phyloP scores from a whole-genome alignment of 371 early-diverging fungal species.

The Actinomucor elegans region DNA sequence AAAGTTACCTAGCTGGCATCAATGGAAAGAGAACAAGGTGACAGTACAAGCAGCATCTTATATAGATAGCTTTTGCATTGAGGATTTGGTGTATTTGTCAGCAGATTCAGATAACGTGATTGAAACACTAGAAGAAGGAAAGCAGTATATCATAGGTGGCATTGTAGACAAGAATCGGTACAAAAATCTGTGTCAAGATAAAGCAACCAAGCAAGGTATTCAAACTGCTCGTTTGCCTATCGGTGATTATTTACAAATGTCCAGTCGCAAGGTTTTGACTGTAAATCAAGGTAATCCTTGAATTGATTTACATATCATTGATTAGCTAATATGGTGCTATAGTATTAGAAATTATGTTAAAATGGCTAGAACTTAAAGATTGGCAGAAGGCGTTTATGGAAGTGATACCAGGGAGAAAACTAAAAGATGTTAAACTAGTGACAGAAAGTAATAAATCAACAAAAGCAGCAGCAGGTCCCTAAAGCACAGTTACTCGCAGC shows the following conservation, averaged over 20 bases:
- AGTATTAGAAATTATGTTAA: constrained; percentile 78
- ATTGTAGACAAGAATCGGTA: constrained; percentile 93
- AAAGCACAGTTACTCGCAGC: too few species aligned
- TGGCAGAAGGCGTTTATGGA: constrained; percentile 76
- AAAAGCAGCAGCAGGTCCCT: too few species aligned
- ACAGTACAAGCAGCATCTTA: constrained; percentile 34
- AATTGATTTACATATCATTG: neutral
- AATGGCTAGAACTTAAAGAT: constrained; percentile 56
- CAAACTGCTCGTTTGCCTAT: constrained; percentile 84
- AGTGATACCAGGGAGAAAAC: constrained; percentile 79
- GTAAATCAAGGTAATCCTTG: constrained; percentile 80
- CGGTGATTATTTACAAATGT: constrained; percentile 74
- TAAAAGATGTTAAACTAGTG: constrained; percentile 17
- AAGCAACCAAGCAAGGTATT: constrained; percentile 75
- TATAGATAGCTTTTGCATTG: constrained; percentile 42
- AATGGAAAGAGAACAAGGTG: constrained; percentile 37
- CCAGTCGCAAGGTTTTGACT: constrained; percentile 82
- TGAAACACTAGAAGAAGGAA: constrained; percentile 62
- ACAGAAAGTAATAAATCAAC: too few species aligned
- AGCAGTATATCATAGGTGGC: constrained; percentile 88
- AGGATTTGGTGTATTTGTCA: constrained; percentile 79
- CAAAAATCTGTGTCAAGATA: constrained; percentile 76
- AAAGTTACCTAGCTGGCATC: constrained; percentile 37
- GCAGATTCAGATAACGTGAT: constrained; percentile 88
- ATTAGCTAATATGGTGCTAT: neutral